These are phyloP conservation scores for Podospora bellae-mahoneyi DNA, from an alignment of 495 filamentous ascomycete genomes.

Conservation along the genomic window DNA sequence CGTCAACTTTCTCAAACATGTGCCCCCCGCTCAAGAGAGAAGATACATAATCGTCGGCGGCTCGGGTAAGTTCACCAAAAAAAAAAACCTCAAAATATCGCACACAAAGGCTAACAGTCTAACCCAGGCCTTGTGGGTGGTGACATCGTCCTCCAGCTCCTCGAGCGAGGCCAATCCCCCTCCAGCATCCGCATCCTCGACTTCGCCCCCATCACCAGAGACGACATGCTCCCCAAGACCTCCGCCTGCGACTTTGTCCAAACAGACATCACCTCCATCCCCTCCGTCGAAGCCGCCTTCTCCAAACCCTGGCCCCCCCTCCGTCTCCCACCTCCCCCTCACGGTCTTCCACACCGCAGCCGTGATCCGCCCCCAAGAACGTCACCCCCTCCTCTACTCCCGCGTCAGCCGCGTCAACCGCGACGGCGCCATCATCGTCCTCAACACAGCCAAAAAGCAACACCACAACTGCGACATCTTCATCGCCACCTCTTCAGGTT, in stretches of 20 bases:
- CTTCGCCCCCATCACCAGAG: conserved; percentile 42
- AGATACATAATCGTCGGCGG: conserved; percentile 59
- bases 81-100: background rate
- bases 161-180: conserved; percentile 52
- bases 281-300: conserved; percentile 47
- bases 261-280: conserved; percentile 51
- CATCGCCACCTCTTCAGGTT: conserved; percentile 58
- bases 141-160: conserved; percentile 53
- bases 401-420: conserved; percentile 53
- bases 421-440: conserved; percentile 56
- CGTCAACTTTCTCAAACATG: conserved; percentile 44
- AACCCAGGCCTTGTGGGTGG: conserved; percentile 53
- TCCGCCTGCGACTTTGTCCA: conserved; percentile 46
- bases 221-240: conserved; percentile 37
- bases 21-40: conserved; percentile 52
- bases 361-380: conserved; percentile 49
- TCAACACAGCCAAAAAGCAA: conserved; percentile 46
- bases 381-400: conserved; percentile 44
- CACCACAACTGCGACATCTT: conserved; percentile 49
- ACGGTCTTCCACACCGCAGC: conserved; percentile 61
- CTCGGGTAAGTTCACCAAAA: conserved; percentile 37
- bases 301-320: conserved; percentile 46
- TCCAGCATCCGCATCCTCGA: conserved; percentile 55
- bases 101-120: background rate
- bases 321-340: conserved; percentile 45